Conservation (phyloP, 1,284 basidiomycete species). For the Takashimella koratensis region DNA sequence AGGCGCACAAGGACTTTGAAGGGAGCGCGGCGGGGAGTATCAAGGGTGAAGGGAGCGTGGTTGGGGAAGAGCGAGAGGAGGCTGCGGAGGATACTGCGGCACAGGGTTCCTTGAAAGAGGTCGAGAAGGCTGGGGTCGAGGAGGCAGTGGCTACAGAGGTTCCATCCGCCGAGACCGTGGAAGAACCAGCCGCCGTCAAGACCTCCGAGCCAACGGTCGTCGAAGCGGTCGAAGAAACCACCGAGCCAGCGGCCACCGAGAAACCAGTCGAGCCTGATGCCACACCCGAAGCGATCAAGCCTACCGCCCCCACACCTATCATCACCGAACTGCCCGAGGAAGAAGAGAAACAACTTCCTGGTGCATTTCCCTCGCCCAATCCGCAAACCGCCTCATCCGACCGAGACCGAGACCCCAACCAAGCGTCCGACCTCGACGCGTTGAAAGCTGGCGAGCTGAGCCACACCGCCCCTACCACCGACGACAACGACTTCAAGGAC, state of each 20-base stretch:
- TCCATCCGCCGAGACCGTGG: background rate
- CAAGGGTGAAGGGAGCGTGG: conserved; percentile 9
- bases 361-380: background rate
- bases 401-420: conserved; percentile 16
- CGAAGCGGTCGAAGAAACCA: background rate
- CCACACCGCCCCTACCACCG: background rate
- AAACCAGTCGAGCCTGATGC: background rate
- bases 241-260: background rate
- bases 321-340: background rate
- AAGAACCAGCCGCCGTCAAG: background rate
- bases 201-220: background rate
- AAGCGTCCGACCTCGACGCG: conserved; percentile 21
- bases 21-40: conserved; percentile 18
- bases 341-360: background rate
- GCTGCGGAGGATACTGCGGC: background rate
- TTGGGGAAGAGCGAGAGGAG: conserved; percentile 11
- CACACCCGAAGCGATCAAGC: conserved; percentile 3
- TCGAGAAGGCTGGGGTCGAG: background rate
- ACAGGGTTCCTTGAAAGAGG: background rate
- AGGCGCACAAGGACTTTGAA: conserved; percentile 30
- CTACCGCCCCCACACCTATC: background rate
- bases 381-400: background rate
- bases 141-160: background rate
- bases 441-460: conserved; percentile 23
- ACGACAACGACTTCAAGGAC: background rate